Evolutionary conservation across 2,329 filamentous ascomycete species (phyloP).

Genomic region (Trichoderma hamatum): DNA sequence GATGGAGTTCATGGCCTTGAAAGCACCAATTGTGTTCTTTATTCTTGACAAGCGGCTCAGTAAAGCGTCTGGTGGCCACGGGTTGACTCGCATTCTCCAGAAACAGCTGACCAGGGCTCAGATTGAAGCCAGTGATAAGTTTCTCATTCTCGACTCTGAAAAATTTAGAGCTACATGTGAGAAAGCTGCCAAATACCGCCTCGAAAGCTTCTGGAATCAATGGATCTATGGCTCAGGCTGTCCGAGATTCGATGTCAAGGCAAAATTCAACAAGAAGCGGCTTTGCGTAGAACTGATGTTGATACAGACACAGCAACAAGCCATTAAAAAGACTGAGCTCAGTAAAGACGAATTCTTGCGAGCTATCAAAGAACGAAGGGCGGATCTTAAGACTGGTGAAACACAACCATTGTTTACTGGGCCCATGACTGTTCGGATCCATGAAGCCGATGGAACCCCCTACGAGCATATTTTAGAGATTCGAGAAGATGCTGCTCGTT

Average conservation of each 20-base stretch:
- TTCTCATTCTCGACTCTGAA: conserved; percentile 73
- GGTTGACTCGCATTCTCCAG: conserved; percentile 82
- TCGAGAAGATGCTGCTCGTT: conserved; percentile 77
- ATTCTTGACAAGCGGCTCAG: conserved; percentile 89
- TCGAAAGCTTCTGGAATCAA: conserved; percentile 91
- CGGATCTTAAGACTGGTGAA: conserved; percentile 68
- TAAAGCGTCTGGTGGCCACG: conserved; percentile 80
- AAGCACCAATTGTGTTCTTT: conserved; percentile 87
- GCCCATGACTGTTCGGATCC: conserved; percentile 96
- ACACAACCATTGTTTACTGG: conserved; percentile 85
- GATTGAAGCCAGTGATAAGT: conserved; percentile 61
- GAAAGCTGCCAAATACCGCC: conserved; percentile 80
- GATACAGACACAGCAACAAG: conserved; percentile 68
- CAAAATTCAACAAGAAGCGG: conserved; percentile 97
- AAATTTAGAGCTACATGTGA: conserved; percentile 84
- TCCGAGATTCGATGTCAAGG: conserved; percentile 81
- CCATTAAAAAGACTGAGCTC: conserved; percentile 51
- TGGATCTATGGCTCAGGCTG: conserved; percentile 91
- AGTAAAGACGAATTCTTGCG: conserved; percentile 78
- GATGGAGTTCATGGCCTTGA: conserved; percentile 85
- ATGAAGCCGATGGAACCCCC: conserved; percentile 96
- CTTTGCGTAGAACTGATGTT: conserved; percentile 92
- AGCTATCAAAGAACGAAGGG: conserved; percentile 77
- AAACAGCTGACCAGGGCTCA: conserved; percentile 85
- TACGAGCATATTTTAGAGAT: conserved; percentile 99